phyloP scores from a whole-genome alignment of 2,329 filamentous ascomycete species.

The Metarhizium rileyi region DNA sequence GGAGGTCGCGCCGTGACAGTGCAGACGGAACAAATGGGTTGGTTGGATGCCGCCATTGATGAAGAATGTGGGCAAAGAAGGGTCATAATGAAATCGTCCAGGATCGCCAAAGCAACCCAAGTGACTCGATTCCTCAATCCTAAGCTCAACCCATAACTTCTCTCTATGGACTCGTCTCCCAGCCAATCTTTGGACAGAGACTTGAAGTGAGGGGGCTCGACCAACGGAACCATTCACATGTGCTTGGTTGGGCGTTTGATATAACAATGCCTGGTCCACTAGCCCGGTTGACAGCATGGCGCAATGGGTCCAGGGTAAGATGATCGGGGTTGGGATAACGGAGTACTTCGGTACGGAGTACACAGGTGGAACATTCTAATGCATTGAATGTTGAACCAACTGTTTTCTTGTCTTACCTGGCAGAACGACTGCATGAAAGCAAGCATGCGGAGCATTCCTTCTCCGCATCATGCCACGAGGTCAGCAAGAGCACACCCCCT shows the following conservation, averaged over 20 bases:
- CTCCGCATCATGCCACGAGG: not conserved
- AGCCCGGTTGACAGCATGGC: not conserved
- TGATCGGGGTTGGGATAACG: not conserved
- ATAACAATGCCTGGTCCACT: not conserved
- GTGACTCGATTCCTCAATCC: not conserved
- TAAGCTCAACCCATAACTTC: too few relatives aligned
- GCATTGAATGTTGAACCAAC: not conserved
- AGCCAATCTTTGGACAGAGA: not conserved
- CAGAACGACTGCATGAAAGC: not conserved
- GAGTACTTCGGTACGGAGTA: too few relatives aligned
- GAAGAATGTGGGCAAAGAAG: not conserved
- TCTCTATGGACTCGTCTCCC: not conserved
- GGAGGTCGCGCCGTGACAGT: not conserved
- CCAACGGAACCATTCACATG: not conserved
- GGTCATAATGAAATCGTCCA: too few relatives aligned
- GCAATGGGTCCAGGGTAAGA: too few relatives aligned
- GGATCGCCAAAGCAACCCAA: not conserved
- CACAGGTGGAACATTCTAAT: not conserved
- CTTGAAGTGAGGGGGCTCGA: not conserved
- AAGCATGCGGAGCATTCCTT: not conserved
- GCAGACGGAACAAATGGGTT: not conserved
- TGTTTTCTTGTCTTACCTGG: not conserved
- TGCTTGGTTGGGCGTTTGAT: not conserved
- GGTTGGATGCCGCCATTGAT: not conserved
- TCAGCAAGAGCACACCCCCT: not conserved